phyloP scores from a whole-genome alignment of 768 basidiomycete species.

The Kwoniella pini region DNA sequence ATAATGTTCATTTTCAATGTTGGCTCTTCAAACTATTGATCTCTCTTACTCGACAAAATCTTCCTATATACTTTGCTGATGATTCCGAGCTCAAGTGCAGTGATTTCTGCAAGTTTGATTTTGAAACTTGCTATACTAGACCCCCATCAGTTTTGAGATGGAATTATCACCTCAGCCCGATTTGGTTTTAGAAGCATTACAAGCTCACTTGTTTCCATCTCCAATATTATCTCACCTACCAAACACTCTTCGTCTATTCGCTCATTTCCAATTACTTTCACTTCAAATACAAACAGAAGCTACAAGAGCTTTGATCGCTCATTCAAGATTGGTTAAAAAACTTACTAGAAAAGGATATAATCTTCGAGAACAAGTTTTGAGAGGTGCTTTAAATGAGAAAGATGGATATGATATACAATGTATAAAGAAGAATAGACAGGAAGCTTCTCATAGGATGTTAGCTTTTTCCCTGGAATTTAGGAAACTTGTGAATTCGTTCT shows the following conservation, averaged over 20 bases:
- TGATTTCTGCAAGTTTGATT: too few relatives aligned
- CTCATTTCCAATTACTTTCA: conserved; percentile 28
- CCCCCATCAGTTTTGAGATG: too few relatives aligned
- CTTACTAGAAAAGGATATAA: neutral
- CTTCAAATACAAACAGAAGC: conserved; percentile 18
- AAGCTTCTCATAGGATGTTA: conserved; percentile 20
- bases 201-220: conserved; percentile 14
- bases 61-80: too few relatives aligned
- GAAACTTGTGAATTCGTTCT: conserved; percentile 20
- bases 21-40: too few relatives aligned
- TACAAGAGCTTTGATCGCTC: conserved; percentile 2
- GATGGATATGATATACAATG: conserved; percentile 16
- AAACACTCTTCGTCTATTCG: conserved; percentile 25
- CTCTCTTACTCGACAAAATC: too few relatives aligned
- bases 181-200: conserved; percentile 21
- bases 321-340: conserved; percentile 6
- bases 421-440: conserved; percentile 1
- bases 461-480: conserved; percentile 25
- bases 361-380: neutral
- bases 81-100: too few relatives aligned
- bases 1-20: too few relatives aligned
- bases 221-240: conserved; percentile 14
- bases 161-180: neutral
- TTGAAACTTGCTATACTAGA: too few relatives aligned
- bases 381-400: conserved; percentile 14